These are phyloP conservation scores for Hirsutella minnesotensis DNA, from an alignment of 2,329 filamentous ascomycete genomes.

Conservation along the genomic window DNA sequence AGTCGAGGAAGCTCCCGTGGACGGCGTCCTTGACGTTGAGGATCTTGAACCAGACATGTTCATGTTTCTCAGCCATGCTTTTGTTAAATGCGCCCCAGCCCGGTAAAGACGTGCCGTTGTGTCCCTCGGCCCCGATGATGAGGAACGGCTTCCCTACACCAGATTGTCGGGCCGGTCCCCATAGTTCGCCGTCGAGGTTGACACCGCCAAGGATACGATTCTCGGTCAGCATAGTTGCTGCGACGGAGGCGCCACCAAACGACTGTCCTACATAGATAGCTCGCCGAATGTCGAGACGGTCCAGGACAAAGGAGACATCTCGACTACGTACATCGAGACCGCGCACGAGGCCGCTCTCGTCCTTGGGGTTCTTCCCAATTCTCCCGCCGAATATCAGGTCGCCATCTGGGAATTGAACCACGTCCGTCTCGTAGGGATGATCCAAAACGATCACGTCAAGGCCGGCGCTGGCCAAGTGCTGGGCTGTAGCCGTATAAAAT, in stretches of 20 bases:
- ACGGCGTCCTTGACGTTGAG: constrained; percentile 14
- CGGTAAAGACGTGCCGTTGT: constrained; percentile 11
- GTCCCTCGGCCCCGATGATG: constrained; percentile 14
- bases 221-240: constrained; percentile 17
- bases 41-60: constrained; percentile 16
- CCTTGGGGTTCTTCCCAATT: constrained; percentile 6
- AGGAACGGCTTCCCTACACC: constrained; percentile 19
- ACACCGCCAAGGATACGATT: constrained; percentile 19
- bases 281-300: constrained; percentile 10
- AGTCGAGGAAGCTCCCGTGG: constrained; percentile 20
- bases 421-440: constrained; percentile 28
- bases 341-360: constrained; percentile 3
- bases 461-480: constrained; percentile 26
- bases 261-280: constrained; percentile 21
- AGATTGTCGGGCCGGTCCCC: constrained; percentile 11
- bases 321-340: constrained; percentile 12
- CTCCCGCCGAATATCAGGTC: constrained; percentile 13
- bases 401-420: constrained; percentile 27
- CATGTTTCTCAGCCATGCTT: constrained; percentile 7
- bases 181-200: constrained; percentile 24
- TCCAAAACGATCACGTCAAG: constrained; percentile 30
- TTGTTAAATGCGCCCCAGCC: constrained; percentile 16
- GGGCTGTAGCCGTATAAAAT: constrained; percentile 26
- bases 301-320: constrained; percentile 18
- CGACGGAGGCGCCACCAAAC: constrained; percentile 20